These are phyloP conservation scores for Orbilia javanica DNA, from an alignment of 2,329 filamentous ascomycete species.

Conservation along the genomic window DNA sequence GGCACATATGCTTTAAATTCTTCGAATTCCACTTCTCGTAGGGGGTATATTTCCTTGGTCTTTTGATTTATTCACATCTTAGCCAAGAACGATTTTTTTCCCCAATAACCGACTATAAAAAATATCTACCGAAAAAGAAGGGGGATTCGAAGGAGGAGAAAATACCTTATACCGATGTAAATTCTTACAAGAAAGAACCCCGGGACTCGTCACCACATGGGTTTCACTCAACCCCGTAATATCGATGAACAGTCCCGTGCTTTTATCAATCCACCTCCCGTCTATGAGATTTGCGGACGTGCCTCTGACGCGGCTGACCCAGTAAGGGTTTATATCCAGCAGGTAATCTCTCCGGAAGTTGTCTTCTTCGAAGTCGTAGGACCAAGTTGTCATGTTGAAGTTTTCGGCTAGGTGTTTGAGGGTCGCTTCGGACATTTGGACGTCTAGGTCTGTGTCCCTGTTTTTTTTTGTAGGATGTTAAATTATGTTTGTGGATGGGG, in stretches of 20 bases:
- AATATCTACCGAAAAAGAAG: neutral
- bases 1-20: conserved; percentile 78
- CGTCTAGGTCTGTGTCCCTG: conserved; percentile 75
- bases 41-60: conserved; percentile 79
- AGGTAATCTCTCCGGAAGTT: conserved; percentile 72
- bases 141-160: neutral
- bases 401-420: conserved; percentile 75
- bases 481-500: neutral
- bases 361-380: conserved; percentile 66
- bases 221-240: conserved; percentile 82
- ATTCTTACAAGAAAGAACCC: conserved; percentile 84
- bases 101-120: too few relatives aligned
- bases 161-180: conserved; percentile 74
- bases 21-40: conserved; percentile 80
- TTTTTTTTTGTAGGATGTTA: neutral
- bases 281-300: conserved; percentile 84
- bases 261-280: conserved; percentile 82
- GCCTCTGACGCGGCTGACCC: conserved; percentile 72
- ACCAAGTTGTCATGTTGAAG: conserved; percentile 76
- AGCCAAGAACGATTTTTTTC: too few relatives aligned
- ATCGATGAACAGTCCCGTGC: conserved; percentile 83
- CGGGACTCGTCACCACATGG: conserved; percentile 72
- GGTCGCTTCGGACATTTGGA: conserved; percentile 78
- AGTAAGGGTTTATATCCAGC: conserved; percentile 81
- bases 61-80: conserved; percentile 53